phyloP scores from a whole-genome alignment of 108 stramenopile species.

The Discostella stelligeroides region DNA sequence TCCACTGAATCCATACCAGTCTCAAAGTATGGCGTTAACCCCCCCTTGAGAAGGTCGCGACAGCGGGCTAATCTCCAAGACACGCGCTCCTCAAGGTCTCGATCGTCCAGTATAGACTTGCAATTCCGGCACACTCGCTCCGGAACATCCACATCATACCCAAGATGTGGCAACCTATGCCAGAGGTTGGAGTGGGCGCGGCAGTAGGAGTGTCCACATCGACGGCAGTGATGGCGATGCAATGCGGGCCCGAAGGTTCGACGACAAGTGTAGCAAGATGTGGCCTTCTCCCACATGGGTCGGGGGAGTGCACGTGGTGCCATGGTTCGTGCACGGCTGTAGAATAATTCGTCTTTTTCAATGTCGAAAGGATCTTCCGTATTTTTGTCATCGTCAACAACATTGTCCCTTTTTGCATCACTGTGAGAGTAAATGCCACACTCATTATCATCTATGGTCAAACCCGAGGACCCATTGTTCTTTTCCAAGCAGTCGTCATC shows the following conservation, averaged over 20 bases:
- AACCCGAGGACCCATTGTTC: too few species aligned
- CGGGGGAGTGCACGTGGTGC: slow-evolving; percentile 65
- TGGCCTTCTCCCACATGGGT: slow-evolving; percentile 72
- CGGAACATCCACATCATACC: slow-evolving; percentile 78
- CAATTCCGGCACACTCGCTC: slow-evolving; percentile 87
- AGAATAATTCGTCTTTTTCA: slow-evolving; percentile 27
- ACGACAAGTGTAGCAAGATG: slow-evolving; percentile 69
- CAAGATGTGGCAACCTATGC: slow-evolving; percentile 82
- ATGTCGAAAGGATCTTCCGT: slow-evolving; percentile 30
- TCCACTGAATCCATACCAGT: slow-evolving; percentile 79
- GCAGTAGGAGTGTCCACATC: slow-evolving; percentile 89
- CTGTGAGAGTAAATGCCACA: too few species aligned
- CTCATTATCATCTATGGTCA: too few species aligned
- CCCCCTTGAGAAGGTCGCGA: slow-evolving; percentile 62
- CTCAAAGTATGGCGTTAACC: slow-evolving; percentile 84
- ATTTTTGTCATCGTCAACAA: slow-evolving; percentile 23
- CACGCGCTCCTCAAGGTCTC: slow-evolving; percentile 85
- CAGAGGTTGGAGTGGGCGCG: slow-evolving; percentile 60
- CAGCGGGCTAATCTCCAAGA: slow-evolving; percentile 83
- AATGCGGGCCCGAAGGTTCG: slow-evolving; percentile 83
- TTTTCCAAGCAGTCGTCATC: not conserved
- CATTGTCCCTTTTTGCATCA: slow-evolving; percentile 27
- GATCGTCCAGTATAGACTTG: slow-evolving; percentile 70
- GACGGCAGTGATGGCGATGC: slow-evolving; percentile 91
- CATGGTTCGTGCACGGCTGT: slow-evolving; percentile 68